A percentile compares a stretch with the other conserved stretches of the same genome.
phyloP scores from a whole-genome alignment of 805 yeast species.

The Zygoascus biomembranicola region DNA sequence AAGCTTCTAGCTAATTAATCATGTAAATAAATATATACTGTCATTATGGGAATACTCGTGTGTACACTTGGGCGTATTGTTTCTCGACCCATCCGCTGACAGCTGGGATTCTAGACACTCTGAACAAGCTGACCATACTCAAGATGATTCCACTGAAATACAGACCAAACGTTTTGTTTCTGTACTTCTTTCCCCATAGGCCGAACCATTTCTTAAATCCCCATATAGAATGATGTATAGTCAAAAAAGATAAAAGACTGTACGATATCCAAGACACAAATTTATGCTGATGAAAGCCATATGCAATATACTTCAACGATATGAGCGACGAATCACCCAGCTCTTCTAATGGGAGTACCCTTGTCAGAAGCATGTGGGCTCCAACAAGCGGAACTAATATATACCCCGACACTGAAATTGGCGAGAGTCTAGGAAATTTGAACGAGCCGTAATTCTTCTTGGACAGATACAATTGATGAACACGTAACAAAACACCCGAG shows the following conservation, averaged over 20 bases:
- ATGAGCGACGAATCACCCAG: constrained; percentile 60
- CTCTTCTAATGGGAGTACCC: constrained; percentile 41
- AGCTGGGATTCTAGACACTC: constrained; percentile 7
- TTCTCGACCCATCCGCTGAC: constrained; percentile 16
- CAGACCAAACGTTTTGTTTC: constrained; percentile 1
- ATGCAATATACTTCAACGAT: constrained; percentile 42
- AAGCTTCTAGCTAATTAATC: not conserved
- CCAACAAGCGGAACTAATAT: constrained; percentile 37
- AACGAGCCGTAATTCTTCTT: constrained; percentile 21
- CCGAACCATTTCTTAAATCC: constrained; percentile 45
- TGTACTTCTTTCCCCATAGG: constrained; percentile 8
- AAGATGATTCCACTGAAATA: constrained; percentile 1
- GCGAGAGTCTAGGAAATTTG: constrained; percentile 39
- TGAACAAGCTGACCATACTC: constrained; percentile 5
- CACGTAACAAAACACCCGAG: constrained; percentile 43
- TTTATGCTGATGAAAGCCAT: constrained; percentile 28
- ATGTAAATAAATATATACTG: not conserved
- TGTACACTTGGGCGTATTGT: constrained; percentile 11
- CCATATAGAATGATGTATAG: constrained; percentile 45
- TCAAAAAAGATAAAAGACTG: constrained; percentile 29
- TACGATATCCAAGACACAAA: constrained; percentile 28
- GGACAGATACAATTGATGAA: constrained; percentile 28
- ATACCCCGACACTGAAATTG: constrained; percentile 56
- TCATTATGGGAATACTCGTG: constrained; percentile 1
- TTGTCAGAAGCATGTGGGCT: constrained; percentile 40